Evolutionary conservation across 2,329 filamentous ascomycete species (phyloP), one percentile per base, ranked within the genome.

Genomic region (Sporothrix brunneoviolacea): DNA sequence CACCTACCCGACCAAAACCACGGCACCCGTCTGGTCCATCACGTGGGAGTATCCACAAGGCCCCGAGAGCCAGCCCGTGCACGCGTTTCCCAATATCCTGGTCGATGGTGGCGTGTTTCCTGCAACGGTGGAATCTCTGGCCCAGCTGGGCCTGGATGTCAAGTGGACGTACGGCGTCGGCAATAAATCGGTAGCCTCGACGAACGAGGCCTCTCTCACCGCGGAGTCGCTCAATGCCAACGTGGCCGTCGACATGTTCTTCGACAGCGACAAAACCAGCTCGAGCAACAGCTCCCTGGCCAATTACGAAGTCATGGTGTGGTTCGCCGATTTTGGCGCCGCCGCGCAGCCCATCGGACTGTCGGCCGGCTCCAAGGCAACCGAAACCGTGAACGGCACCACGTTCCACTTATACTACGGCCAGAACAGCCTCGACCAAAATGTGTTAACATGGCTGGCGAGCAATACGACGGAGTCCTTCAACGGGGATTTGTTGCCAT

Each of bases 211-310:
- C 1, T 59, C 61, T 0, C 61, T 78, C 12, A 59, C 54, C 3
- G 53, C 61, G 0, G 61, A 63, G n/a, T 54, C 59, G 0, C 62
- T 77, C 52, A 75, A 77, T 57, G 65, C 74, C 61, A 80, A 80
- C 66, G 75, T 81, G 30, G 76, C 76, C 32, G 66, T 81, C 54
- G 77, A 81, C 65, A 76, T 80, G 70, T 81, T 80, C 62, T 62
- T 80, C 48, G 76, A 79, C 55, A 60, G 57, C 22, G 68, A 76
- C 59, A 60, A 68, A 48, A 58, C 55, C 1, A 68, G 61, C 1
- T 64, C 77, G 0, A 52, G 61, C 38, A 61, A 72, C 60, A 72
- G 68, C 37, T 60, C 60, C 1, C 64, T 65, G 4, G 71, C 77
- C 3, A 57, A 59, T 9, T 74, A 70, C 63, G 77, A 54, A 28